Conservation (phyloP, 768 basidiomycete genomes). For the Tulasnella sp. region DNA sequence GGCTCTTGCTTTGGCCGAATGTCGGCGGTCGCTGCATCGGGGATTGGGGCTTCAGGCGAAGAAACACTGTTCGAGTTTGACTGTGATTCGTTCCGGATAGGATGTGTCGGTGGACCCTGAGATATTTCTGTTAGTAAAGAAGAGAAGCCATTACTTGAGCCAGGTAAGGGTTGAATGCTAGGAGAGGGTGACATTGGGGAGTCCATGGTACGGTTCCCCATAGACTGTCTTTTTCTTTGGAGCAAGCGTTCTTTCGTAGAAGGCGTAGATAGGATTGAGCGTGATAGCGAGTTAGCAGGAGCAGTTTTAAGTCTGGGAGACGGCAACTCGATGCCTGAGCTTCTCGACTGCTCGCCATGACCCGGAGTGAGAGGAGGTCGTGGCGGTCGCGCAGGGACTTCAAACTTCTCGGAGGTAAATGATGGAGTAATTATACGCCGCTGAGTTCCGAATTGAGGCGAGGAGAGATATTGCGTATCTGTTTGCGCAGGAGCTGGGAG, state of each 20-base stretch:
- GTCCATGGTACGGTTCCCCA: background rate
- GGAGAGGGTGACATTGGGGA: slow-evolving; percentile 1
- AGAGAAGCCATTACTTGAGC: background rate
- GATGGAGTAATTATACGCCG: background rate
- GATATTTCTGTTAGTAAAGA: background rate
- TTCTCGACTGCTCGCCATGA: background rate
- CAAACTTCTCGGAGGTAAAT: background rate
- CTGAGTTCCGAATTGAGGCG: background rate
- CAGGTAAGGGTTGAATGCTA: background rate
- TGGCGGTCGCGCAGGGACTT: background rate
- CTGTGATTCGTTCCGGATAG: background rate
- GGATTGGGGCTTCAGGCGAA: background rate
- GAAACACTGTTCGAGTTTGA: background rate
- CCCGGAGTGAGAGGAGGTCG: background rate
- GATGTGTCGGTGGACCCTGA: background rate
- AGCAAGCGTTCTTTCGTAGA: slow-evolving; percentile 8
- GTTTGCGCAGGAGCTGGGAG: background rate
- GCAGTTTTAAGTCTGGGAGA: background rate
- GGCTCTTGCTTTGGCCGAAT: background rate
- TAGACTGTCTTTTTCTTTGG: slow-evolving; percentile 8
- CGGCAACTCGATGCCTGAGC: background rate
- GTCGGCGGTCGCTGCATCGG: background rate
- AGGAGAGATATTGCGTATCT: background rate
- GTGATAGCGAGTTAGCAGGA: background rate
- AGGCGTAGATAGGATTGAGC: background rate